Conservation (phyloP, 371 early-diverging fungal species). For the Actinomortierella ambigua region DNA sequence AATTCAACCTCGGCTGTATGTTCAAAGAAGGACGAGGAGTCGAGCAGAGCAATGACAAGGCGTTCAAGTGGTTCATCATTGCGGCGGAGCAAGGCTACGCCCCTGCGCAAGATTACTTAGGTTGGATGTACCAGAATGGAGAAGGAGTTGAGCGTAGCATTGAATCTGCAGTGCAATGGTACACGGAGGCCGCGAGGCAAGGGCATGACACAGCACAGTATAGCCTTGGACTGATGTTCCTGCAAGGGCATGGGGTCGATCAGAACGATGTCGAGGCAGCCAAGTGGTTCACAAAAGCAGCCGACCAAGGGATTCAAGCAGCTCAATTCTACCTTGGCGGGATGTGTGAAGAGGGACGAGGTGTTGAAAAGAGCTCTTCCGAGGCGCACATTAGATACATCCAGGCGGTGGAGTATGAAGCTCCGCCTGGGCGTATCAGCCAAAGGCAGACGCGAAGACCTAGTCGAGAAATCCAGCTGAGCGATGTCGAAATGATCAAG, state of each 20-base stretch:
- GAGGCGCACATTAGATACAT: too few relatives aligned
- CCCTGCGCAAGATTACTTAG: slow-evolving; percentile 79
- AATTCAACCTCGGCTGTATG: slow-evolving; percentile 82
- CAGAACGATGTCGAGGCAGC: slow-evolving; percentile 79
- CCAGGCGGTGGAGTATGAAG: too few relatives aligned
- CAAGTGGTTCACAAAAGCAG: slow-evolving; percentile 75
- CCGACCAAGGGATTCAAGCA: slow-evolving; percentile 71
- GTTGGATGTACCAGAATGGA: slow-evolving; percentile 81
- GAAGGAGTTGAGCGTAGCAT: slow-evolving; percentile 68
- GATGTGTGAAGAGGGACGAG: slow-evolving; percentile 82
- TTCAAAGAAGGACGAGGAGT: slow-evolving; percentile 82
- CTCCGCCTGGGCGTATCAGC: too few relatives aligned
- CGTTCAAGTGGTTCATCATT: slow-evolving; percentile 68
- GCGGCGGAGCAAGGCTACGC: slow-evolving; percentile 76
- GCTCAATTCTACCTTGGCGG: slow-evolving; percentile 84
- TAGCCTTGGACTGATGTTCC: slow-evolving; percentile 82
- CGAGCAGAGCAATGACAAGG: slow-evolving; percentile 57
- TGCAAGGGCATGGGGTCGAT: slow-evolving; percentile 83
- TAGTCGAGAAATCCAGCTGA: too few relatives aligned
- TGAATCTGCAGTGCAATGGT: slow-evolving; percentile 69
- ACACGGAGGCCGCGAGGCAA: slow-evolving; percentile 66
- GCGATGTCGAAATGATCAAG: slow-evolving; percentile 65
- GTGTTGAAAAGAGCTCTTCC: slow-evolving; percentile 66
- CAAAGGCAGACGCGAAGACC: too few relatives aligned
- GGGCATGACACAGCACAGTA: slow-evolving; percentile 79